Percentiles rank a stretch among this genome's conserved stretches.
Evolutionary conservation across 2,329 filamentous ascomycete genomes (phyloP).

Genomic region (Ophiostoma novo-ulmi): DNA sequence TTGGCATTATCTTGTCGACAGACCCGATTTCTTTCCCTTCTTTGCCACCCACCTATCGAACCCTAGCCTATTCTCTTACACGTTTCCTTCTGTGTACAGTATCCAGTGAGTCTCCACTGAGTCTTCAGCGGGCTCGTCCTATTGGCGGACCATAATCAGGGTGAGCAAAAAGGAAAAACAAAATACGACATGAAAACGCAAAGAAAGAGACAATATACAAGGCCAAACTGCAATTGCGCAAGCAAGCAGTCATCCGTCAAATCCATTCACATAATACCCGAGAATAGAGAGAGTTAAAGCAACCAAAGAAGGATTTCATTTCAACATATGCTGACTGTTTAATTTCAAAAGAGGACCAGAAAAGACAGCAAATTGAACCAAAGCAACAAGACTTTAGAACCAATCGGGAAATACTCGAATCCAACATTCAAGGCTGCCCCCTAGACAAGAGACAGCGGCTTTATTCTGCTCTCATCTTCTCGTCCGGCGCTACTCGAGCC

Average conservation of each 20-base stretch:
- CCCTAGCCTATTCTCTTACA: constrained; percentile 13
- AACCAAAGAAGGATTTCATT: background rate
- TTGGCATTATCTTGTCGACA: background rate
- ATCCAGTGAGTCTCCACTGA: background rate
- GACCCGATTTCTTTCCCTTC: background rate
- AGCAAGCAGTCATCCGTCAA: background rate
- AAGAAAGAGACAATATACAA: background rate
- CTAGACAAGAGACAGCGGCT: background rate
- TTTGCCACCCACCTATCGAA: background rate
- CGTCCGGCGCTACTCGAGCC: constrained; percentile 20
- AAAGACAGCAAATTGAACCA: background rate
- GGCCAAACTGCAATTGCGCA: background rate
- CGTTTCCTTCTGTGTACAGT: constrained; percentile 1
- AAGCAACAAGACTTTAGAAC: background rate
- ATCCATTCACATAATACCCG: constrained; percentile 2
- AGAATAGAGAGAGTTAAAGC: background rate
- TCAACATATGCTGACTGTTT: background rate
- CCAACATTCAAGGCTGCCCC: no score
- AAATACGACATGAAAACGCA: background rate
- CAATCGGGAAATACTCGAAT: background rate
- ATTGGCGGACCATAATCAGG: background rate
- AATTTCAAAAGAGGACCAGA: background rate
- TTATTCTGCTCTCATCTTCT: constrained; percentile 14
- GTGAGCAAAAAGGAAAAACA: background rate
- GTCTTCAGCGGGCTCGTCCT: background rate